Base-by-base conservation (phyloP, 1,284 basidiomycete species). In the Agroathelia rolfsii region DNA sequence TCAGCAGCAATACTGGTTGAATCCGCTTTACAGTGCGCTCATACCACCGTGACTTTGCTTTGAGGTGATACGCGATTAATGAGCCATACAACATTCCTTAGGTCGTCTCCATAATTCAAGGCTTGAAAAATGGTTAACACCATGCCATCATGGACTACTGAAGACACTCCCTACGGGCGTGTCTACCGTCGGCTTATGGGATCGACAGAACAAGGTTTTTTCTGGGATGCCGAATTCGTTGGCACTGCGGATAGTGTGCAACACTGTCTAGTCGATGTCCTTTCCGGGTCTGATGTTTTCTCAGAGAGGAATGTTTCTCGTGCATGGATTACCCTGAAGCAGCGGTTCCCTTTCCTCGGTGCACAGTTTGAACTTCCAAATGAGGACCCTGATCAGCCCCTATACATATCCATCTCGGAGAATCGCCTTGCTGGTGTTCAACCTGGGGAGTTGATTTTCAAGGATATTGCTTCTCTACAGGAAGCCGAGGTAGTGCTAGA, bases 161-260 rank as follows among this genome's bases (percentile, higher is more conserved):
- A n/a, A n/a, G n/a, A n/a, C n/a, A n/a, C n/a, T n/a, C n/a, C n/a
- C n/a, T n/a, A n/a, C n/a, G n/a, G n/a, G 27, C 41, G 40, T 11
- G 42, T 49, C 12, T 65, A 52, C 38, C 48, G 51, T 26, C 59
- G 68, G 4, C 52, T 50, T 6, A 51, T 69, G 5, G 65, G 66
- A 11, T 26, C 45, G n/a, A 56, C 52, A n/a, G 66, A 69, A 43
- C 43, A 51, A 11, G 44, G 46, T 6, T 70, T 68, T 43, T 65
- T 64, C 47, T 67, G 56, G 55, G 67, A 68, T 45, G 38, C 47
- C 17, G 43, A 49, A 24, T 59, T 65, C 39, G 51, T 56, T 33
- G 58, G 69, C 22, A 66, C 64, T 4, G 60, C 67, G 1, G 66
- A 69, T 45, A 59, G 55, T 8, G 37, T 64, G 21, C 58, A 56